A percentile compares a stretch with the other conserved stretches of the same genome.
These are phyloP conservation scores for Erigeron canadensis DNA, from an alignment of 129 eudicot species.

Conservation along the genomic window DNA sequence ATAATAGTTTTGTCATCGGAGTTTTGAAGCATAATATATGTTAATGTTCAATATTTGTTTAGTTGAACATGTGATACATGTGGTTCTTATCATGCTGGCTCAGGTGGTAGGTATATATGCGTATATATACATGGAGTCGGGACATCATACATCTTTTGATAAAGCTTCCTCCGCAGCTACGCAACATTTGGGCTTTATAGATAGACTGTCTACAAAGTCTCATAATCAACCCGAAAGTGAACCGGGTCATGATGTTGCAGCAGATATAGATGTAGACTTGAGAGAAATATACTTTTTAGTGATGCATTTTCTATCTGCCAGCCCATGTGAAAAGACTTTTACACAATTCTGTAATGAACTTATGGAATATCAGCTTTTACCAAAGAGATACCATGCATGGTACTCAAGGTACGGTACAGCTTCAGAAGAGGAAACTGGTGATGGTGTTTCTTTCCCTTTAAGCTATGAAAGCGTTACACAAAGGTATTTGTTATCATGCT, in stretches of 20 bases:
- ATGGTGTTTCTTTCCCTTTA: slow-evolving; percentile 75
- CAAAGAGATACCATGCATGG: slow-evolving; percentile 97
- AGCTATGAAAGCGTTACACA: slow-evolving; percentile 54
- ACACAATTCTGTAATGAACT: slow-evolving; percentile 73
- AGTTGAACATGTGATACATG: not conserved
- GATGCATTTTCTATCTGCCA: slow-evolving; percentile 84
- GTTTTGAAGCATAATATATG: not conserved
- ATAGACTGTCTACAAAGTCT: slow-evolving; percentile 43
- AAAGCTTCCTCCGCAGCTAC: slow-evolving; percentile 41
- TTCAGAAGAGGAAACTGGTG: slow-evolving; percentile 47
- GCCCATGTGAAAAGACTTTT: slow-evolving; percentile 85
- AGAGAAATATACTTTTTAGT: slow-evolving; percentile 85
- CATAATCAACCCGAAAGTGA: slow-evolving; percentile 43
- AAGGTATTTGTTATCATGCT: slow-evolving; percentile 40
- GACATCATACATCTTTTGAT: slow-evolving; percentile 46
- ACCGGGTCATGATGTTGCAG: slow-evolving; percentile 31
- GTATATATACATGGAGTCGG: slow-evolving; percentile 41
- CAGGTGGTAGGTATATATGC: slow-evolving; percentile 35
- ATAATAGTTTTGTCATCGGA: not conserved
- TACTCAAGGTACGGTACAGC: slow-evolving; percentile 62
- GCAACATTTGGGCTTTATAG: slow-evolving; percentile 41
- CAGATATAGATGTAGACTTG: slow-evolving; percentile 70
- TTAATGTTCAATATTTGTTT: not conserved
- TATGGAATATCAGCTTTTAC: slow-evolving; percentile 79
- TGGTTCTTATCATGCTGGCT: slow-evolving; percentile 27